Conservation (phyloP, 2,329 filamentous ascomycete species). For the Talaromyces rugulosus region DNA sequence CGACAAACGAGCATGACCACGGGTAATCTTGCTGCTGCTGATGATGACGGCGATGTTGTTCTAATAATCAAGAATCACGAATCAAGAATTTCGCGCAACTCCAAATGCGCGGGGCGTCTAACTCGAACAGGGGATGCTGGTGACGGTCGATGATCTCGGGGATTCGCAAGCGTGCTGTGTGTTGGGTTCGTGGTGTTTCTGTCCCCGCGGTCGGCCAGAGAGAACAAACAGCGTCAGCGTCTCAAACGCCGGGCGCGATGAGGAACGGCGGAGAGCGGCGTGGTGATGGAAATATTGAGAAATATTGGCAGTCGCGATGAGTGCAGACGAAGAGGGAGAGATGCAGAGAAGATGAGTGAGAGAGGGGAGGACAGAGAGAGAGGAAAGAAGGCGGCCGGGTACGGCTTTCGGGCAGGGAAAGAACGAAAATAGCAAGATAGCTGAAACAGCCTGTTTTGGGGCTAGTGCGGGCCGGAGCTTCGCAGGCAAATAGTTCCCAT, state of each 20-base stretch:
- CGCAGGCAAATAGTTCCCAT: no score
- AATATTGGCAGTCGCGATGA: not conserved
- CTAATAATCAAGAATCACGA: not conserved
- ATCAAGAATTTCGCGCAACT: not conserved
- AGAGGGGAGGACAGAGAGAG: not conserved
- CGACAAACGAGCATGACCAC: slow-evolving; percentile 3
- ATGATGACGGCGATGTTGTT: not conserved
- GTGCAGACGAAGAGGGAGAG: not conserved
- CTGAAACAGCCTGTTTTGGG: not conserved
- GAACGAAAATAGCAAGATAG: not conserved
- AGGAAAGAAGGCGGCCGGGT: not conserved
- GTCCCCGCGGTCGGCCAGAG: not conserved
- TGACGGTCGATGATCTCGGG: not conserved
- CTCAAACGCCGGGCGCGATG: not conserved
- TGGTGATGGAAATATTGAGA: not conserved
- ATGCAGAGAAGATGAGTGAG: not conserved
- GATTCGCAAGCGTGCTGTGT: not conserved
- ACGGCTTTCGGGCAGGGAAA: not conserved
- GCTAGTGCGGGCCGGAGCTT: not conserved
- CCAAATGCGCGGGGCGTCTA: not conserved
- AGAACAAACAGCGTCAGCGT: not conserved
- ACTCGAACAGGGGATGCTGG: not conserved
- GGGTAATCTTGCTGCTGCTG: not conserved
- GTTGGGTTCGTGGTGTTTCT: not conserved
- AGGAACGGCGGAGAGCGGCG: not conserved